These are phyloP conservation scores for Rhexocercosporidium sp. DNA, from an alignment of 2,329 filamentous ascomycete genomes.

Conservation along the genomic window DNA sequence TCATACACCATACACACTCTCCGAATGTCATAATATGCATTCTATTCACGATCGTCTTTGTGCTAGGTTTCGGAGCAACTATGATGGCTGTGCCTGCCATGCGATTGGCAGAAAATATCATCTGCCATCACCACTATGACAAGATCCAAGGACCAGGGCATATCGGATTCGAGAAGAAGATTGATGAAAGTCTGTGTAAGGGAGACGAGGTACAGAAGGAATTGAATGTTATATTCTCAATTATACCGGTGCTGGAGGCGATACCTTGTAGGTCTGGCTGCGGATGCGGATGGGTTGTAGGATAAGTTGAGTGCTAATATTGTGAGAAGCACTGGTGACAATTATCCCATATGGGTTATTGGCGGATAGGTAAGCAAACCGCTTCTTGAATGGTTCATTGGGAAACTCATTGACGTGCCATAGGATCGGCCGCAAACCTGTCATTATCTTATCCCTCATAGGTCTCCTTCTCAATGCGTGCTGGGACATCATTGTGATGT, in stretches of 20 bases:
- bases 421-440: constrained; percentile 45
- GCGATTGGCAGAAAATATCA: constrained; percentile 47
- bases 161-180: constrained; percentile 34
- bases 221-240: constrained; percentile 28
- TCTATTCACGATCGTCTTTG: constrained; percentile 41
- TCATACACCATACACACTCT: constrained; percentile 29
- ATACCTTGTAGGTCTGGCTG: constrained; percentile 38
- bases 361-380: constrained; percentile 44
- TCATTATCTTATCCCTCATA: constrained; percentile 41
- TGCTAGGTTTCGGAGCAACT: constrained; percentile 38
- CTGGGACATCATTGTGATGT: constrained; percentile 43
- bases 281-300: background rate
- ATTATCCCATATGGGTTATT: constrained; percentile 47
- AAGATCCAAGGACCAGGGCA: constrained; percentile 29
- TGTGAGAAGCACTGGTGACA: constrained; percentile 36
- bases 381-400: background rate
- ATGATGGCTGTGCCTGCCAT: constrained; percentile 44
- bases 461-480: constrained; percentile 41
- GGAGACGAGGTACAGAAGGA: constrained; percentile 38
- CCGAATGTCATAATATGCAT: constrained; percentile 42
- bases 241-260: constrained; percentile 33
- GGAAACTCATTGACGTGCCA: constrained; percentile 16
- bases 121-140: constrained; percentile 48
- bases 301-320: constrained; percentile 4
- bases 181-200: constrained; percentile 47